Evolutionary conservation across 2,329 filamentous ascomycete species (phyloP).

Genomic region (Teratosphaeria pseudoeucalypti): DNA sequence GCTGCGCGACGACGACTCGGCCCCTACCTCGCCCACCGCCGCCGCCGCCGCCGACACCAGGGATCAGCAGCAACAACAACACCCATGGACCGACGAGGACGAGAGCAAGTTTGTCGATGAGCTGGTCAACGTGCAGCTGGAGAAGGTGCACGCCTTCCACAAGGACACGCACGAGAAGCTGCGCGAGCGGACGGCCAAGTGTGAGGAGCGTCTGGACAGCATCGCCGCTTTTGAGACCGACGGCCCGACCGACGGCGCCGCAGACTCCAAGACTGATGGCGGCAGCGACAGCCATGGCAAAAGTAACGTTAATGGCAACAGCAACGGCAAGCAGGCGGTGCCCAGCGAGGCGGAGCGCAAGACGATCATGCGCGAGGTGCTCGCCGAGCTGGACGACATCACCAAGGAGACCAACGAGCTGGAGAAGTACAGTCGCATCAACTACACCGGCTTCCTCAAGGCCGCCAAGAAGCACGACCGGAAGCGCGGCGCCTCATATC

Average conservation of each 20-base stretch:
- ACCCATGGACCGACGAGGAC: constrained; percentile 77
- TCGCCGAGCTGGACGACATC: constrained; percentile 73
- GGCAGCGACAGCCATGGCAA: not conserved
- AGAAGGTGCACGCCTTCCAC: constrained; percentile 90
- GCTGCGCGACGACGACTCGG: constrained; percentile 57
- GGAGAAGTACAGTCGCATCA: constrained; percentile 89
- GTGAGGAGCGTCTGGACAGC: constrained; percentile 54
- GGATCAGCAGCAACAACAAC: constrained; percentile 29
- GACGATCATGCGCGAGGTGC: constrained; percentile 56
- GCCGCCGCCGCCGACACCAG: constrained; percentile 20
- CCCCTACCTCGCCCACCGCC: constrained; percentile 29
- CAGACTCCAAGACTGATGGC: constrained; percentile 3
- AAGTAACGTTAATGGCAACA: constrained; percentile 1
- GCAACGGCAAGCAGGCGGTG: constrained; percentile 26
- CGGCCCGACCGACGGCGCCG: constrained; percentile 25
- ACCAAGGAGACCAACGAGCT: constrained; percentile 86
- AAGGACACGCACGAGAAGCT: constrained; percentile 70
- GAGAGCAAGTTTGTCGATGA: constrained; percentile 92
- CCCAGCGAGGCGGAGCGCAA: constrained; percentile 33
- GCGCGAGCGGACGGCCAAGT: constrained; percentile 65
- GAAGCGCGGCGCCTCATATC: constrained; percentile 76
- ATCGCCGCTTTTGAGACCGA: constrained; percentile 28
- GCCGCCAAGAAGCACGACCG: constrained; percentile 99
- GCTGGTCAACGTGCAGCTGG: constrained; percentile 84
- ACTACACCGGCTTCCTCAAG: constrained; percentile 96